Conservation (phyloP, 441 rosid genomes). For the Croton laevigatus region DNA sequence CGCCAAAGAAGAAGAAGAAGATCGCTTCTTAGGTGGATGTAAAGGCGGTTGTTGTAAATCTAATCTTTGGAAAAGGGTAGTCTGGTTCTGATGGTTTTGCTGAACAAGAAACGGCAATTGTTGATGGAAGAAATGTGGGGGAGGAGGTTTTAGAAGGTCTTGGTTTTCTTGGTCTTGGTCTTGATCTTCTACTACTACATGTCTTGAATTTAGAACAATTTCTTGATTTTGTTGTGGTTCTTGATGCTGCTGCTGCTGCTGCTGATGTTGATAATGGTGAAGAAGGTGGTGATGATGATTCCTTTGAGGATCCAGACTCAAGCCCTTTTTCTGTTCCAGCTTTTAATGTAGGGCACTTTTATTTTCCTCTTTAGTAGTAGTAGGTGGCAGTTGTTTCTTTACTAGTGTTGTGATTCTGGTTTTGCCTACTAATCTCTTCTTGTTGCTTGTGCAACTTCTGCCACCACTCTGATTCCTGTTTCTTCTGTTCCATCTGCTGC, state of each 20-base stretch:
- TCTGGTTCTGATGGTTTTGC: constrained; percentile 24
- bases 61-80: constrained; percentile 25
- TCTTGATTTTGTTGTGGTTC: constrained; percentile 12
- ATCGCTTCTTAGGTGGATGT: constrained; percentile 37
- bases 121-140: constrained; percentile 15
- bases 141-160: constrained; percentile 10
- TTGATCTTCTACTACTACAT: constrained; percentile 26
- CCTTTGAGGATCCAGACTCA: constrained; percentile 61
- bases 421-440: constrained; percentile 17
- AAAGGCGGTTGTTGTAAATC: constrained; percentile 17
- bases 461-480: constrained; percentile 41
- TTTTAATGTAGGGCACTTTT: constrained; percentile 31
- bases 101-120: constrained; percentile 21
- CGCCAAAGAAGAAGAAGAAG: constrained; percentile 21
- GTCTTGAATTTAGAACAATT: constrained; percentile 21
- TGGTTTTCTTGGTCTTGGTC: constrained; percentile 22
- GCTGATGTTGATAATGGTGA: constrained; percentile 13
- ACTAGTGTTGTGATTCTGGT: constrained; percentile 23
- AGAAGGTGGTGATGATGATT: constrained; percentile 40
- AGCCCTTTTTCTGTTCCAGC: constrained; percentile 49
- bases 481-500: constrained; percentile 30
- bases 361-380: neutral
- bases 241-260: constrained; percentile 28
- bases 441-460: constrained; percentile 26
- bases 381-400: constrained; percentile 27